Percentiles rank a stretch among this genome's conserved stretches.
Conservation (phyloP, 2,329 filamentous ascomycete species). For the Trichophyton rubrum region DNA sequence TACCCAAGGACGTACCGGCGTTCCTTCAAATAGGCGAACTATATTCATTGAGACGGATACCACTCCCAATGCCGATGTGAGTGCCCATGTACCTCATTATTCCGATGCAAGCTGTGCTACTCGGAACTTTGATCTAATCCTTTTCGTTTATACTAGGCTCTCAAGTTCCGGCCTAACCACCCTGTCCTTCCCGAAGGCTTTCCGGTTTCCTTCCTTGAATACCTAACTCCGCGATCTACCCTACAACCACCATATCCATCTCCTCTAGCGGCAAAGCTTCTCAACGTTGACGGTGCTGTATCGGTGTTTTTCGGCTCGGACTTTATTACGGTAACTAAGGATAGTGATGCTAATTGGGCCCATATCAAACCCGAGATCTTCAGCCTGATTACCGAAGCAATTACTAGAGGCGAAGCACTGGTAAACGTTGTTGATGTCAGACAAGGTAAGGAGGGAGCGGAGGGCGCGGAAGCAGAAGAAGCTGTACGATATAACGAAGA, state of each 20-base stretch:
- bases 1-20: slow-evolving; percentile 25
- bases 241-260: slow-evolving; percentile 82
- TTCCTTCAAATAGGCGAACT: slow-evolving; percentile 45
- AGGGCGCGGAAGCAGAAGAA: slow-evolving; percentile 39
- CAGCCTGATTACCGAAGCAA: slow-evolving; percentile 81
- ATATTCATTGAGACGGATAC: slow-evolving; percentile 97
- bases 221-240: slow-evolving; percentile 76
- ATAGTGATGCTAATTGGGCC: slow-evolving; percentile 76
- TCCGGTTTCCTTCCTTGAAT: slow-evolving; percentile 72
- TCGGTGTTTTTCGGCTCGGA: slow-evolving; percentile 88
- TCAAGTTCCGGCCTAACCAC: slow-evolving; percentile 93
- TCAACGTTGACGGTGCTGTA: slow-evolving; percentile 90
- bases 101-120: background rate
- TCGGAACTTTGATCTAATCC: slow-evolving; percentile 4
- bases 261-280: slow-evolving; percentile 74
- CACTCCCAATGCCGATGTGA: slow-evolving; percentile 82
- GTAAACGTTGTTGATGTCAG: slow-evolving; percentile 59
- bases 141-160: slow-evolving; percentile 32
- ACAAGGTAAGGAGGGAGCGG: slow-evolving; percentile 30
- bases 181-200: slow-evolving; percentile 65
- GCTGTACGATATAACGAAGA: slow-evolving; percentile 74
- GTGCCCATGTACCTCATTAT: slow-evolving; percentile 14
- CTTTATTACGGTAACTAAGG: slow-evolving; percentile 95
- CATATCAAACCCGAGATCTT: slow-evolving; percentile 94
- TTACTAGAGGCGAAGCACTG: slow-evolving; percentile 70